phyloP scores from a whole-genome alignment of 768 basidiomycete species.

The Panaeolus papilionaceus region DNA sequence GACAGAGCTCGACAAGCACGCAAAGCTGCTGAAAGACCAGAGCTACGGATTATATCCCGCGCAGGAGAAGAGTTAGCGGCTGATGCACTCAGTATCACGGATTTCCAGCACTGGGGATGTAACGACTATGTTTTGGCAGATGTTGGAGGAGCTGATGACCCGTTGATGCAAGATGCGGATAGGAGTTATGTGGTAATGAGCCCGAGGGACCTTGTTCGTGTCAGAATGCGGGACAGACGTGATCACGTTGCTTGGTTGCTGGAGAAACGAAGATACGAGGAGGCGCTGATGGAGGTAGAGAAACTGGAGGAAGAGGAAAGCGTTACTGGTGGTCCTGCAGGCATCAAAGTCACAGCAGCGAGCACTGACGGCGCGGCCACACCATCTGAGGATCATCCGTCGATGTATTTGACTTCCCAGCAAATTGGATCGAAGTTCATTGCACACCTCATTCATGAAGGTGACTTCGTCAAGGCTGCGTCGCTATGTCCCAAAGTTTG shows the following conservation, averaged over 20 bases:
- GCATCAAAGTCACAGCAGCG: conserved; percentile 9
- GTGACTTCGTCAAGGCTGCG: conserved; percentile 79
- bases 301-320: conserved; percentile 53
- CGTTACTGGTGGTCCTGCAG: conserved; percentile 28
- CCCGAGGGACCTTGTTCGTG: conserved; percentile 86
- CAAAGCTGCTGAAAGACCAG: conserved; percentile 89
- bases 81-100: conserved; percentile 81
- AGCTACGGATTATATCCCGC: conserved; percentile 89
- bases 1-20: conserved; percentile 79
- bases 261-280: conserved; percentile 84
- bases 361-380: conserved; percentile 7
- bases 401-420: conserved; percentile 54
- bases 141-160: conserved; percentile 40
- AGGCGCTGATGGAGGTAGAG: conserved; percentile 86
- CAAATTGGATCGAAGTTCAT: conserved; percentile 89
- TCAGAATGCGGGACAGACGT: conserved; percentile 83
- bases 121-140: conserved; percentile 87
- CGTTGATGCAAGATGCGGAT: conserved; percentile 34
- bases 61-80: conserved; percentile 87
- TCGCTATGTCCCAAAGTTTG: conserved; percentile 85
- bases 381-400: conserved; percentile 30
- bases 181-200: conserved; percentile 84
- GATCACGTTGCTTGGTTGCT: conserved; percentile 96
- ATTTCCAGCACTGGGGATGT: conserved; percentile 87
- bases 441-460: conserved; percentile 81